phyloP scores from a whole-genome alignment of 2,329 filamentous ascomycete species.

The Fusarium ambrosium region DNA sequence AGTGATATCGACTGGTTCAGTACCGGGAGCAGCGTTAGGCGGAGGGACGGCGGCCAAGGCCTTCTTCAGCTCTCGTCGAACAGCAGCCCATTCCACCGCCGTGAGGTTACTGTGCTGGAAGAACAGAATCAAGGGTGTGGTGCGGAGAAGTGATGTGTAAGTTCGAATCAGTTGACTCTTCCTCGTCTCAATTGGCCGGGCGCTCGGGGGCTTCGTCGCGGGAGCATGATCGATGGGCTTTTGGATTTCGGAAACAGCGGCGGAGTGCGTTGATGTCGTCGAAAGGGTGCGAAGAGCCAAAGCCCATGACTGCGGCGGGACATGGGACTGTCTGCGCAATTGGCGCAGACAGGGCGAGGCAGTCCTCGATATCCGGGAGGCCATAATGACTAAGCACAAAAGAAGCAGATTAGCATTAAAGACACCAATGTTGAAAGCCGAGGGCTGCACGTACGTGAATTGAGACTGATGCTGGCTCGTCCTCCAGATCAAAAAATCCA shows the following conservation, averaged over 20 bases:
- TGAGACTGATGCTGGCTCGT: conserved; percentile 20
- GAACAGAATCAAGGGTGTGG: conserved; percentile 85
- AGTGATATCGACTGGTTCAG: conserved; percentile 63
- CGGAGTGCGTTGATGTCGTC: conserved; percentile 44
- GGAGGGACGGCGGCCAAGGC: conserved; percentile 59
- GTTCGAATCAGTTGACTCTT: conserved; percentile 89
- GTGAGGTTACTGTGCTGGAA: conserved; percentile 81
- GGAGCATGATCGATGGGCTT: conserved; percentile 66
- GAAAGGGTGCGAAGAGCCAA: conserved; percentile 45
- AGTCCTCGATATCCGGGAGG: conserved; percentile 41
- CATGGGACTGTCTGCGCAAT: conserved; percentile 35
- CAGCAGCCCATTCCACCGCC: conserved; percentile 71
- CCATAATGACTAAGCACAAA: conserved; percentile 27
- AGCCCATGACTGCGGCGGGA: conserved; percentile 36
- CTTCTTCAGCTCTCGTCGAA: conserved; percentile 59
- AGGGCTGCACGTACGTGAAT: conserved; percentile 24
- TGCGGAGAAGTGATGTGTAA: conserved; percentile 90
- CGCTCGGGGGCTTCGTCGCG: conserved; percentile 86
- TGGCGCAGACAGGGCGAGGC: conserved; percentile 45
- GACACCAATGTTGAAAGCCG: background rate
- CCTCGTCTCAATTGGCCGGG: conserved; percentile 86
- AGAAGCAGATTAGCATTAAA: conserved; percentile 5
- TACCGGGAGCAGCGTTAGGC: conserved; percentile 42
- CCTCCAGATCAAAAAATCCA: conserved; percentile 41
- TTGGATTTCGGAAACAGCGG: conserved; percentile 43